These are phyloP conservation scores for Cladophialophora carrionii DNA, from an alignment of 2,329 filamentous ascomycete genomes.

Conservation along the genomic window DNA sequence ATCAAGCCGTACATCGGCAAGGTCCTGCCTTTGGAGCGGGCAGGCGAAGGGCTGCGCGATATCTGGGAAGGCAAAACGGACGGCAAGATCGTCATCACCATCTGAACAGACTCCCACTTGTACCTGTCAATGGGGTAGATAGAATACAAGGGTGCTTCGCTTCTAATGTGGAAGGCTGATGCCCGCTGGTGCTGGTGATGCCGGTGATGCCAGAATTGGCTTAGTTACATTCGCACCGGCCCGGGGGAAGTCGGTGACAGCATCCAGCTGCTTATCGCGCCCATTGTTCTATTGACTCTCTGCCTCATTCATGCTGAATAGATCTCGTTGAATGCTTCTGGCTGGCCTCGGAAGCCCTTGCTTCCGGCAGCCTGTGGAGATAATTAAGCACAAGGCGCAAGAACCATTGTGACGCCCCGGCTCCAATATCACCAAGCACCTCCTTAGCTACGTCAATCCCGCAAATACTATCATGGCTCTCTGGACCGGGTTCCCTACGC, in stretches of 20 bases:
- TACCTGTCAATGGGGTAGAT: neutral
- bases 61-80: conserved; percentile 27
- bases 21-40: conserved; percentile 23
- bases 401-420: neutral
- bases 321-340: neutral
- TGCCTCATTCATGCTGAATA: neutral
- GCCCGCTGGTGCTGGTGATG: neutral
- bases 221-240: neutral
- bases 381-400: neutral
- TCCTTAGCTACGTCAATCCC: neutral
- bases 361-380: neutral
- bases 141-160: neutral
- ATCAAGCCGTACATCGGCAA: conserved; percentile 32
- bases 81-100: conserved; percentile 28
- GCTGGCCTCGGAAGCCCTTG: neutral
- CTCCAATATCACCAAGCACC: neutral
- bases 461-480: conserved; percentile 22
- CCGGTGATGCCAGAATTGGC: neutral
- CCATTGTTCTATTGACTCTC: neutral
- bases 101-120: conserved; percentile 1
- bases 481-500: conserved; percentile 31
- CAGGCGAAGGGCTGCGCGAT: conserved; percentile 27
- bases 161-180: neutral
- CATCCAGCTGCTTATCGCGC: conserved; percentile 3
- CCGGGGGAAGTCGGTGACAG: conserved; percentile 1